Conservation (phyloP, 306 rosid species). For the Begonia fuchsioides region DNA sequence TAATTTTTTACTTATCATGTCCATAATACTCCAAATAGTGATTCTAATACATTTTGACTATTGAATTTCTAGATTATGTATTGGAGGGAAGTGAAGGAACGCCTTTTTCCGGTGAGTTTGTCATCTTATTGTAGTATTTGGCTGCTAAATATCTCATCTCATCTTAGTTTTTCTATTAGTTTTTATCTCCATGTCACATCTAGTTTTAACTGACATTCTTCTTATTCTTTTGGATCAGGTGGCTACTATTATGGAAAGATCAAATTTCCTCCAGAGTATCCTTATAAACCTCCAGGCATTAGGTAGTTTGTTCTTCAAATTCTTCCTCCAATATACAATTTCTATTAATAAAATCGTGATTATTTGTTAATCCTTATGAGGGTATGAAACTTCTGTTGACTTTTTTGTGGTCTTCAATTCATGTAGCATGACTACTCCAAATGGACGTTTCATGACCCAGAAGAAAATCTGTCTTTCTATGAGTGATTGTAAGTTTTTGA, state of each 20-base stretch:
- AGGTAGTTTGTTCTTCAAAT: constrained; percentile 31
- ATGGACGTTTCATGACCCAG: constrained; percentile 88
- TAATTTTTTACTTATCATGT: too few relatives aligned
- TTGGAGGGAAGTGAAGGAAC: constrained; percentile 99
- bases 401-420: neutral
- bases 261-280: constrained; percentile 84
- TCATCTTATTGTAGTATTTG: neutral
- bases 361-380: too few relatives aligned
- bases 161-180: too few relatives aligned
- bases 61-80: constrained; percentile 56
- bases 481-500: constrained; percentile 80
- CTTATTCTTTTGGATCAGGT: constrained; percentile 28
- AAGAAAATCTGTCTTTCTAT: constrained; percentile 88
- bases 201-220: neutral
- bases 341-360: neutral
- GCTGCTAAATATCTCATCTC: too few relatives aligned
- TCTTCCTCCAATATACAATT: neutral
- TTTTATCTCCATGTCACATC: neutral
- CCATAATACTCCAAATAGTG: too few relatives aligned
- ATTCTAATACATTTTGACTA: constrained; percentile 2
- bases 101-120: constrained; percentile 75
- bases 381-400: too few relatives aligned
- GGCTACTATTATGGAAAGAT: constrained; percentile 93
- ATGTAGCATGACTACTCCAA: constrained; percentile 88
- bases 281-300: constrained; percentile 95